Conservation (phyloP, 306 rosid genomes). For the Cucumis hystrix region DNA sequence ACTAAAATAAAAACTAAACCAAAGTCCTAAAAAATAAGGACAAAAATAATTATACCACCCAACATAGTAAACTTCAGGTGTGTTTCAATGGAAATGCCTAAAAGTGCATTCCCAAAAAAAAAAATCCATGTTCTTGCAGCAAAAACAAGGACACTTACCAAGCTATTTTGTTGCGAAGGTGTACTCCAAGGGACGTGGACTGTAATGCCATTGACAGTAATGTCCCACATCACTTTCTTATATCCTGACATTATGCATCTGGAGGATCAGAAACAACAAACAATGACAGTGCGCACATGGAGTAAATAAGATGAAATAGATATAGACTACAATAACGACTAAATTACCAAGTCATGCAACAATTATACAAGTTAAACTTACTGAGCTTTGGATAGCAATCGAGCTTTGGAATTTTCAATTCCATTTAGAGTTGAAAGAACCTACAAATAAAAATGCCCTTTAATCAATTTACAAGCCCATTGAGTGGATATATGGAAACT, state of each 20-base stretch:
- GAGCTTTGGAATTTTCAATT: conserved; percentile 40
- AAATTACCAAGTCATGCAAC: neutral
- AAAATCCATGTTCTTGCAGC: no score
- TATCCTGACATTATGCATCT: conserved; percentile 52
- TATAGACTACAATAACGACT: neutral
- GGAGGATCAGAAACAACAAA: conserved; percentile 16
- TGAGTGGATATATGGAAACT: neutral
- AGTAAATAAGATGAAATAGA: neutral
- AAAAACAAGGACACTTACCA: conserved; percentile 31
- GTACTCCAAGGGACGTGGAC: conserved; percentile 54
- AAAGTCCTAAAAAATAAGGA: no score
- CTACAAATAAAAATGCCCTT: conserved; percentile 25
- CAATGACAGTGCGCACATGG: neutral
- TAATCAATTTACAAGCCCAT: neutral
- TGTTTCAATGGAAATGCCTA: no score
- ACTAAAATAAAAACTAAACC: no score
- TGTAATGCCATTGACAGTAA: conserved; percentile 31
- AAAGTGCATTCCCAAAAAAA: no score
- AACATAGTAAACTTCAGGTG: no score
- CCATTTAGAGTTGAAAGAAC: conserved; percentile 61
- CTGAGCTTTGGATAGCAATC: conserved; percentile 70
- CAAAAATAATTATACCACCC: no score
- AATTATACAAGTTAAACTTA: conserved; percentile 29
- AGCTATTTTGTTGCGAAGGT: conserved; percentile 24
- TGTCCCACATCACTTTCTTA: conserved; percentile 63